These are phyloP conservation scores for Candida silvatica DNA, from an alignment of 805 yeast species.

Conservation along the genomic window DNA sequence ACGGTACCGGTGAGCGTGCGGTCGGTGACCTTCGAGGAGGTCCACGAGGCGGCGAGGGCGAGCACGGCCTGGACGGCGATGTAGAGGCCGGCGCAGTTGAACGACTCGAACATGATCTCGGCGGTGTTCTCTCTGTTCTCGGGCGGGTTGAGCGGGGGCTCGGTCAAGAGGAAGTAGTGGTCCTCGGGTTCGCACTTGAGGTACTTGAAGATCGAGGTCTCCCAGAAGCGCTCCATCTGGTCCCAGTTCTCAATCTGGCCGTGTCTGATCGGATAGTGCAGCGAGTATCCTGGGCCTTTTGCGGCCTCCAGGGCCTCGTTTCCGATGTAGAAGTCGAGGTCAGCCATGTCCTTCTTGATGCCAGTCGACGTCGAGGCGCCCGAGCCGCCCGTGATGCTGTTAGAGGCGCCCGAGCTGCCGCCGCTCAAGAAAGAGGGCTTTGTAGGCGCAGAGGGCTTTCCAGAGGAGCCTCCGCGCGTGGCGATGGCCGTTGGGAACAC, in stretches of 20 bases:
- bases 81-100: conserved; percentile 97
- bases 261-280: conserved; percentile 90
- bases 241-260: conserved; percentile 99
- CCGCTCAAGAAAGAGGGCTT: conserved; percentile 37
- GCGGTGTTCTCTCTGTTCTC: conserved; percentile 98
- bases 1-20: conserved; percentile 97
- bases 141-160: conserved; percentile 99
- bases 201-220: conserved; percentile 91
- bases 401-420: conserved; percentile 9
- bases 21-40: conserved; percentile 89
- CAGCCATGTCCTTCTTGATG: conserved; percentile 80
- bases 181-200: conserved; percentile 98
- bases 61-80: conserved; percentile 98
- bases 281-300: conserved; percentile 81
- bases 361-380: conserved; percentile 38
- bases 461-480: conserved; percentile 45
- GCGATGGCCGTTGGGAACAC: conserved; percentile 96
- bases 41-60: conserved; percentile 99
- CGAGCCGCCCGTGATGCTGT: conserved; percentile 5
- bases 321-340: conserved; percentile 89
- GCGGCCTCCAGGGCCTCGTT: conserved; percentile 91
- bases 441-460: conserved; percentile 33
- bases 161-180: conserved; percentile 90
- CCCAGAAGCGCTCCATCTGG: conserved; percentile 99
- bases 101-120: conserved; percentile 97